Evolutionary conservation across 139 green algal genomes (phyloP).

Genomic region (Micractinium sp.): DNA sequence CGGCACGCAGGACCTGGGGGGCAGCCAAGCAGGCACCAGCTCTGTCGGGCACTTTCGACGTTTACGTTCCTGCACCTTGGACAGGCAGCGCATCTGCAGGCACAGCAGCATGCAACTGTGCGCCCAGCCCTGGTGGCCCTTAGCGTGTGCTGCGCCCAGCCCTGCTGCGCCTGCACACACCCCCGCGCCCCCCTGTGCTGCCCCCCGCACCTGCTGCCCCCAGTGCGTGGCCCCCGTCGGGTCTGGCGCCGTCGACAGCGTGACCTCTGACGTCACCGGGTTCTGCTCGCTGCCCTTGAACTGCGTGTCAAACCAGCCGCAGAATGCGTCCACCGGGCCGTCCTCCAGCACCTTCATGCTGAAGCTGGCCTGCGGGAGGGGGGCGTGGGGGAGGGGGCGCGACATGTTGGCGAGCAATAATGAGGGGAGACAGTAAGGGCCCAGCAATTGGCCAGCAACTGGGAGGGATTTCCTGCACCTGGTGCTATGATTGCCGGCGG

Average conservation of each 20-base stretch:
- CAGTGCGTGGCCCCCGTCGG: slow-evolving; percentile 90
- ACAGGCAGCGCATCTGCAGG: too few species aligned
- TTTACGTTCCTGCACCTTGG: too few species aligned
- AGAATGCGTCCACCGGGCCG: slow-evolving; percentile 82
- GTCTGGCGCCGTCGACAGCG: slow-evolving; percentile 88
- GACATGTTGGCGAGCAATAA: neutral
- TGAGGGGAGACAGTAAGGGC: too few species aligned
- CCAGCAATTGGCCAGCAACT: too few species aligned
- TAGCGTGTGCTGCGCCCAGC: too few species aligned
- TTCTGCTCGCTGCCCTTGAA: slow-evolving; percentile 78
- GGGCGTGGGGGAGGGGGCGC: neutral
- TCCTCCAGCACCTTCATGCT: slow-evolving; percentile 64
- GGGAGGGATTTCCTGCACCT: too few species aligned
- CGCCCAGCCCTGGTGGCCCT: neutral
- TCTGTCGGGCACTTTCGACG: too few species aligned
- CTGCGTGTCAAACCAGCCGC: slow-evolving; percentile 90
- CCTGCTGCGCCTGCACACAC: neutral
- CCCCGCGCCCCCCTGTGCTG: neutral
- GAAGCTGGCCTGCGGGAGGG: slow-evolving; percentile 49
- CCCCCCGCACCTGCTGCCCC: slow-evolving; percentile 78
- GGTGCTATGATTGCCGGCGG: too few species aligned
- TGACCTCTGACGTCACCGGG: slow-evolving; percentile 72
- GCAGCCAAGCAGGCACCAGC: too few species aligned
- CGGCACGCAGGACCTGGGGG: too few species aligned
- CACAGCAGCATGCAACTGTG: neutral